Evolutionary conservation across 2,329 filamentous ascomycete genomes (phyloP).

Genomic region (Ambrosiella beaveri): DNA sequence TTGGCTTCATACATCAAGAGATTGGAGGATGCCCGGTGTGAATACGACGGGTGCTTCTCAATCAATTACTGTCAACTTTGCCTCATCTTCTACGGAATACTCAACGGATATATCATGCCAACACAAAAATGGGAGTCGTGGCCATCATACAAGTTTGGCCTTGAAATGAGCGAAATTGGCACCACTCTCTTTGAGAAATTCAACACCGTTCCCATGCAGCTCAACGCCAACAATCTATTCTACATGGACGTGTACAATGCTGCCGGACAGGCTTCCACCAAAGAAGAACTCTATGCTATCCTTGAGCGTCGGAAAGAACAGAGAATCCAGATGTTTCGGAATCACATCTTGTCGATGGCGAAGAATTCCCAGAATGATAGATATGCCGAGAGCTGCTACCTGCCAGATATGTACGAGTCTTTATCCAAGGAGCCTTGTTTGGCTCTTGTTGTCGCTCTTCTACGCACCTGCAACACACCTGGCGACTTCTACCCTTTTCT

Average conservation of each 20-base stretch:
- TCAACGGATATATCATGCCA: neutral
- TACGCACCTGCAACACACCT: neutral
- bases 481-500: neutral
- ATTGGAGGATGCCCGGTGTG: no score
- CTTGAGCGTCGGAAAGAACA: neutral
- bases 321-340: neutral
- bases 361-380: no score
- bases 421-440: neutral
- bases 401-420: neutral
- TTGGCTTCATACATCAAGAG: no score
- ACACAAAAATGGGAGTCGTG: neutral
- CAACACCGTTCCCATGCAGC: neutral
- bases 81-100: neutral
- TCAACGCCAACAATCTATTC: neutral
- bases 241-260: neutral
- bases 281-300: neutral
- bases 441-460: neutral
- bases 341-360: no score
- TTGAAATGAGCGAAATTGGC: slow-evolving; percentile 1
- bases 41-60: neutral
- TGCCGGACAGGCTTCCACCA: neutral
- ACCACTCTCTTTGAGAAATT: neutral
- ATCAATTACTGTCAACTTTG: neutral
- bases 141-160: slow-evolving; percentile 3
- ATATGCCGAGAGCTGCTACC: no score